These are phyloP conservation scores for Yamadazyma conglobata DNA, from an alignment of 1,139 yeast species.

Conservation along the genomic window DNA sequence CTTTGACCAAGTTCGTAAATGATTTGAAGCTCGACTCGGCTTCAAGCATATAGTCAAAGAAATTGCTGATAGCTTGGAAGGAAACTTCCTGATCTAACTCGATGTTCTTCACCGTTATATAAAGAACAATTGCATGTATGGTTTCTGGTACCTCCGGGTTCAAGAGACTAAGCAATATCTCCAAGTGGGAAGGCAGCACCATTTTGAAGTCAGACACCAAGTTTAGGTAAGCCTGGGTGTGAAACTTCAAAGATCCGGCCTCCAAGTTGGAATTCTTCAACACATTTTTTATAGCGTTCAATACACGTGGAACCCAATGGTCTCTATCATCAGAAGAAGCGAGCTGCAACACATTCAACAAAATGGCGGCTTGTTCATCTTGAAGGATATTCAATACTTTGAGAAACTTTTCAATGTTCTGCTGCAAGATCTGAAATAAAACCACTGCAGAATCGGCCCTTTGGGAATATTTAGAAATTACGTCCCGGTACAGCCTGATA, in stretches of 20 bases:
- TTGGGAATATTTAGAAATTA: neutral
- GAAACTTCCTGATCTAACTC: slow-evolving; percentile 17
- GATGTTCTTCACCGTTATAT: slow-evolving; percentile 24
- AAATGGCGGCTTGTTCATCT: slow-evolving; percentile 17
- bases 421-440: slow-evolving; percentile 18
- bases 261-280: slow-evolving; percentile 11
- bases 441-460: slow-evolving; percentile 7
- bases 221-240: slow-evolving; percentile 18
- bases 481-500: no score
- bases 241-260: slow-evolving; percentile 7
- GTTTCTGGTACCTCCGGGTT: slow-evolving; percentile 17
- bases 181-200: slow-evolving; percentile 22
- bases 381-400: slow-evolving; percentile 16
- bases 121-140: slow-evolving; percentile 19
- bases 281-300: slow-evolving; percentile 13
- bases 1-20: slow-evolving; percentile 19
- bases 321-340: slow-evolving; percentile 4
- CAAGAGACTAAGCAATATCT: slow-evolving; percentile 21
- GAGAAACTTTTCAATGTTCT: slow-evolving; percentile 19
- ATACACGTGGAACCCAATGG: slow-evolving; percentile 13
- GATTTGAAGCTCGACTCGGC: slow-evolving; percentile 12
- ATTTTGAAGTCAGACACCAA: slow-evolving; percentile 20
- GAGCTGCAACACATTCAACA: slow-evolving; percentile 15
- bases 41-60: slow-evolving; percentile 22
- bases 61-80: slow-evolving; percentile 20